Percentiles rank a stretch among this genome's conserved stretches.
These are phyloP conservation scores for Saturnispora halmiae DNA, from an alignment of 805 yeast genomes.

Conservation along the genomic window DNA sequence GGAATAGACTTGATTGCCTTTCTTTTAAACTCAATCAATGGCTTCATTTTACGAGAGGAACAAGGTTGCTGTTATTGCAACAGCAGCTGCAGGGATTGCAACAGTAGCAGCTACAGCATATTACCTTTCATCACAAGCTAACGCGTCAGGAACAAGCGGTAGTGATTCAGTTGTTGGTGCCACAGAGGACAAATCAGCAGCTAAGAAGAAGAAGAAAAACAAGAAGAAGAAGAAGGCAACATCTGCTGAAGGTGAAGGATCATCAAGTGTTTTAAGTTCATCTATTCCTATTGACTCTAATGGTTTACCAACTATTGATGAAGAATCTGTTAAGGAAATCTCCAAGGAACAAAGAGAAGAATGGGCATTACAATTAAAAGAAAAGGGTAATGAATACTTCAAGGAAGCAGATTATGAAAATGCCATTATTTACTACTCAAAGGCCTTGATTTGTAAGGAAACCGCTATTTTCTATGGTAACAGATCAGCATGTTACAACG, in stretches of 20 bases:
- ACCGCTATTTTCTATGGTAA: slow-evolving; percentile 92
- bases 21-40: background rate
- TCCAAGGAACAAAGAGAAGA: slow-evolving; percentile 45
- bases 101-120: slow-evolving; percentile 41
- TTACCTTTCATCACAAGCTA: slow-evolving; percentile 29
- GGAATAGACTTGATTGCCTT: background rate
- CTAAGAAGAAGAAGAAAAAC: slow-evolving; percentile 31
- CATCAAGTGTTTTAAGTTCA: too few species aligned
- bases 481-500: slow-evolving; percentile 92
- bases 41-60: slow-evolving; percentile 37
- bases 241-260: slow-evolving; percentile 19
- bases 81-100: slow-evolving; percentile 43
- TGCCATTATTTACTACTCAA: slow-evolving; percentile 75
- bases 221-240: slow-evolving; percentile 34
- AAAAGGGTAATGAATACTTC: slow-evolving; percentile 78
- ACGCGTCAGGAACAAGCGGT: slow-evolving; percentile 16
- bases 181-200: slow-evolving; percentile 12
- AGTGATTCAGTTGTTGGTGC: slow-evolving; percentile 6
- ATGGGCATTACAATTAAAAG: slow-evolving; percentile 72
- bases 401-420: slow-evolving; percentile 56
- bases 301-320: slow-evolving; percentile 52
- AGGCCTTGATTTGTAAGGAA: slow-evolving; percentile 63
- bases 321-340: slow-evolving; percentile 37
- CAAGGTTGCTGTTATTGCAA: slow-evolving; percentile 40
- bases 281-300: slow-evolving; percentile 45